Base-by-base conservation (phyloP, 2,329 filamentous ascomycete genomes). In the Fusarium xylarioides region DNA sequence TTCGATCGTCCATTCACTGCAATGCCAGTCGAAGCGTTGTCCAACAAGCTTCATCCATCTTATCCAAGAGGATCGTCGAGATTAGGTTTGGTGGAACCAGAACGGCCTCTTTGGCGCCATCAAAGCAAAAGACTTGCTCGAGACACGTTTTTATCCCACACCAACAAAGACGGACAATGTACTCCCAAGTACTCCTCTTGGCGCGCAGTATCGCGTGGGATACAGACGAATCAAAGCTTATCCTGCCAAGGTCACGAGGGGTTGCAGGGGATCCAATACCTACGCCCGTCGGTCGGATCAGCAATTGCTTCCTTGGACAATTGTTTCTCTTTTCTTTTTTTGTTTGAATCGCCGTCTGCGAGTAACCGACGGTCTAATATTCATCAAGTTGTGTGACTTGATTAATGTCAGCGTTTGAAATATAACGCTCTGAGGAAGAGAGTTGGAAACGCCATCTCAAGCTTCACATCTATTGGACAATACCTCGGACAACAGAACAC, bases 11-110 rank as follows among this genome's bases (percentile, higher is more conserved):
- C 21, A 6, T 26, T 34, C 34, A 54, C 50, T 46, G 18, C 21
- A 58, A 46, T 28, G 19, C 14, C 37, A n/a, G 16, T 21, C 32
- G 26, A 32, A n/a, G 10, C 38, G n/a, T 35, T 16, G n/a, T 38
- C 26, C 28, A 56, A 57, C 18, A 60, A 50, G 42, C 50, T 53
- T 40, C 42, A 69, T 50, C 53, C 52, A 54, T 37, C 50, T 50
- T 30, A 52, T 54, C 52, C 49, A 60, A 47, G 23, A 54, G 35
- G 71, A 79, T 76, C 64, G 72, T 79, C 74, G 60, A 80, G 76
- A 79, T 79, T 78, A 74, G 67, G 79, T 79, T 80, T 71, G 67
- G 70, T 77, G 73, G 66, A 54, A 60, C 68, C 52, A n/a, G 47
- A 61, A 72, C 66, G 63, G 44, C 57, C 54, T 57, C 46, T 40